Evolutionary conservation across 129 eudicot genomes (phyloP), one percentile per base, ranked within the genome.

Genomic region (Flaveria brownii): DNA sequence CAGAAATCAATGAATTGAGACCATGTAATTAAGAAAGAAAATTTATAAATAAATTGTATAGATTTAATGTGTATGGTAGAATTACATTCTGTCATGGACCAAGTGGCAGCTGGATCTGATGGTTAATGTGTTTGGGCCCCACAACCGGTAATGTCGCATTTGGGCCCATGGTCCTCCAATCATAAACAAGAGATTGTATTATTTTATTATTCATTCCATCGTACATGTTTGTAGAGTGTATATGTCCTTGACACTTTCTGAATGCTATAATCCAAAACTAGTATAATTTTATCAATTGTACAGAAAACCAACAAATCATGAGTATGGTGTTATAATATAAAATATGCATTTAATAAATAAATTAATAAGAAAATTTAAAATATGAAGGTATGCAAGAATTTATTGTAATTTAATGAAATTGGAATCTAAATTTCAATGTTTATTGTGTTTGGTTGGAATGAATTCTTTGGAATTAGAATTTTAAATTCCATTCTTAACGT

Each of bases 151-250:
- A 36, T 54, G 65, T 20, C 20, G 14, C n/a, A 72, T 77, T 67
- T 75, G 74, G 69, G 76, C 68, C 80, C 80, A 45, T 51, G 28
- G 73, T 62, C 80, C 50, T 78, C 72, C 76, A 78, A 78, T 78
- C 77, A 77, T 67, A 66, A 22, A 52, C 57, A 71, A 54, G 26
- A 5, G 20, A 26, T 16, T 71, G 17, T 20, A 41, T 68, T 42
- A 68, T 70, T n/a, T 55, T 55, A 79, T 61, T 78, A 69, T 78
- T 50, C 49, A 71, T 71, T 71, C 75, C 26, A 68, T 71, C 18
- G 75, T 71, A 71, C 75, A 51, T 71, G 75, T 71, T 71, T 71
- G 49, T 71, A 26, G 41, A 36, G 41, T 5, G 41, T 36, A 36
- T 36, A 36, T 36, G 41, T 36, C 5, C 41, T 36, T 36, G 41